Percentiles rank a stretch among this genome's conserved stretches.
phyloP scores from a whole-genome alignment of 345 rosid genomes.

The Odontarrhena argentea region DNA sequence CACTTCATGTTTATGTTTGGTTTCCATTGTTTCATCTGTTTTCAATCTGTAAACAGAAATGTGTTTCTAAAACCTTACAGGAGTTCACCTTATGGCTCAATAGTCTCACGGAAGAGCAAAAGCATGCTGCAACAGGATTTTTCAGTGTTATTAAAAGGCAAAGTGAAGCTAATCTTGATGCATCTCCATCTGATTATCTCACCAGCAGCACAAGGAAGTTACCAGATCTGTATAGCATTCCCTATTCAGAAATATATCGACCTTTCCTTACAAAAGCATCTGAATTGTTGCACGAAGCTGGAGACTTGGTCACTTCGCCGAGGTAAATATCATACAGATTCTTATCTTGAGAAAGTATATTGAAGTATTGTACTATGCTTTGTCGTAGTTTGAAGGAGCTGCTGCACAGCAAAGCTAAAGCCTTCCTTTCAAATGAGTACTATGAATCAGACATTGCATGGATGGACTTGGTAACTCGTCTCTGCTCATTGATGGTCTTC shows the following conservation, averaged over 20 bases:
- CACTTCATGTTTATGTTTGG: not conserved
- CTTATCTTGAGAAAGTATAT: conserved; percentile 14
- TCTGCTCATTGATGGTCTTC: conserved; percentile 1
- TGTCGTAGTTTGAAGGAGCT: conserved; percentile 78
- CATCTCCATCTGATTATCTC: conserved; percentile 41
- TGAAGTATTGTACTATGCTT: conserved; percentile 25
- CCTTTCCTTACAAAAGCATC: conserved; percentile 64
- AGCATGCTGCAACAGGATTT: conserved; percentile 66
- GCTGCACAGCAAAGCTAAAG: conserved; percentile 81
- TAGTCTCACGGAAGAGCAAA: conserved; percentile 56
- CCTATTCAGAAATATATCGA: conserved; percentile 70
- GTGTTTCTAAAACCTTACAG: conserved; percentile 46
- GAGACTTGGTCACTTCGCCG: conserved; percentile 63
- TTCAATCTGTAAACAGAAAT: not conserved
- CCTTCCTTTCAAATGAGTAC: conserved; percentile 88
- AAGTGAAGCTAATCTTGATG: conserved; percentile 54
- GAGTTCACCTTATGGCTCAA: conserved; percentile 76
- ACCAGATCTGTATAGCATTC: conserved; percentile 57
- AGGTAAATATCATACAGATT: conserved; percentile 53
- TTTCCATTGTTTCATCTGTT: not conserved
- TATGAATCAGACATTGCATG: conserved; percentile 91
- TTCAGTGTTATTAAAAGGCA: conserved; percentile 77
- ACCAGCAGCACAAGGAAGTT: conserved; percentile 39
- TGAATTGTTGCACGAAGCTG: conserved; percentile 82
- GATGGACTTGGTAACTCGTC: conserved; percentile 85